A percentile compares a stretch with the other conserved stretches of the same genome.
These are phyloP conservation scores for Starmerella riodocensis DNA, from an alignment of 805 yeast species.

Conservation along the genomic window DNA sequence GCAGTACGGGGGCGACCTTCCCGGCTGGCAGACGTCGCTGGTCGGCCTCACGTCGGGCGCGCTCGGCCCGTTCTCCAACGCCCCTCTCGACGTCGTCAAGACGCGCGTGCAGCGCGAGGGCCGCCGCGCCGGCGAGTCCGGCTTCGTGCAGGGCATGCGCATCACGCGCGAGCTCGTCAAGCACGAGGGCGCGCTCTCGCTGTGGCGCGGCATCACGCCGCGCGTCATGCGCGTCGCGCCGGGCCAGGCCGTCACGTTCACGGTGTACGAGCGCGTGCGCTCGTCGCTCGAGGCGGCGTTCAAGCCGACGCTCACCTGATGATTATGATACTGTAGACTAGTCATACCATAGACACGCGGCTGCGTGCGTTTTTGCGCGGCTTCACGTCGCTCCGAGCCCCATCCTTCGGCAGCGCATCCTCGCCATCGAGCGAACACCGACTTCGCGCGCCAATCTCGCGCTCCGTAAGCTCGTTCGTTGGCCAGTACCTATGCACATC, in stretches of 20 bases:
- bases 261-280: constrained; percentile 85
- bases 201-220: constrained; percentile 96
- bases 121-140: constrained; percentile 47
- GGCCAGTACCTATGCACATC: too few relatives aligned
- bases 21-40: constrained; percentile 86
- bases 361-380: not conserved
- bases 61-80: constrained; percentile 92
- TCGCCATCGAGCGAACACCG: too few relatives aligned
- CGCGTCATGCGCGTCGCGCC: constrained; percentile 99
- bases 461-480: too few relatives aligned
- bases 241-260: constrained; percentile 97
- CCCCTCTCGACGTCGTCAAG: constrained; percentile 93
- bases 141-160: constrained; percentile 62
- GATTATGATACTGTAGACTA: not conserved
- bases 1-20: constrained; percentile 46
- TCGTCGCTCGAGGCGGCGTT: constrained; percentile 35
- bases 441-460: too few relatives aligned
- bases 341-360: too few relatives aligned
- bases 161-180: constrained; percentile 69
- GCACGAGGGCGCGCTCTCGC: constrained; percentile 79
- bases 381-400: not conserved
- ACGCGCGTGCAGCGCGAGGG: constrained; percentile 91
- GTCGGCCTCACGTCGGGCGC: constrained; percentile 93
- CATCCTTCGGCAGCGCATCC: too few relatives aligned
- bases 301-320: constrained; percentile 4